Conservation (phyloP, 169 alveolate species). For the Perkinsus olseni region DNA sequence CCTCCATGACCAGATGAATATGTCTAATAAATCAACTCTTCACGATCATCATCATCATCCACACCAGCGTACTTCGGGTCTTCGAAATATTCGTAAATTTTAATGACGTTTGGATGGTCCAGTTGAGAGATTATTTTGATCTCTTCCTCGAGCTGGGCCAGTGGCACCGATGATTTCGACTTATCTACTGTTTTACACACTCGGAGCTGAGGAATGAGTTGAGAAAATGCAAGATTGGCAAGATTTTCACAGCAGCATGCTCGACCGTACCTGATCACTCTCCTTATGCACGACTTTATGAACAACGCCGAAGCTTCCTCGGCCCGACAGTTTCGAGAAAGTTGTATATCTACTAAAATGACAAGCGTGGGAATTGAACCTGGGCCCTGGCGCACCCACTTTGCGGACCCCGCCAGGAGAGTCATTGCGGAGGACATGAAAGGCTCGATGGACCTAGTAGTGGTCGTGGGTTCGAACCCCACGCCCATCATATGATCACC, state of each 20-base stretch:
- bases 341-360: not conserved
- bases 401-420: not conserved
- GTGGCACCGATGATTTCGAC: constrained; percentile 19
- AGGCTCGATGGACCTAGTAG: not conserved
- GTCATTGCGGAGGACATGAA: not conserved
- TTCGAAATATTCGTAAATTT: constrained; percentile 30
- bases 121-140: constrained; percentile 23
- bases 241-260: no score
- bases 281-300: not conserved
- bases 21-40: not conserved
- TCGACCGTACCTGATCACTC: not conserved
- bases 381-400: not conserved
- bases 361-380: not conserved
- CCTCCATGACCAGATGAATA: constrained; percentile 32
- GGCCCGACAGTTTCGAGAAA: not conserved
- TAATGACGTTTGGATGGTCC: constrained; percentile 36
- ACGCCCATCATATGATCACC: not conserved
- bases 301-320: not conserved
- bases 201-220: not conserved
- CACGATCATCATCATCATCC: not conserved
- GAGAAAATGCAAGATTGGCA: not conserved
- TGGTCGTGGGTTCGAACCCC: not conserved
- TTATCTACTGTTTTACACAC: constrained; percentile 31
- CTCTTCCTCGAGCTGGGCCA: constrained; percentile 34
- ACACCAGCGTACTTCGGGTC: not conserved